Percentiles rank a stretch among this genome's conserved stretches.
Conservation (phyloP, 148 eudicot species). For the Vaccinium darrowii region DNA sequence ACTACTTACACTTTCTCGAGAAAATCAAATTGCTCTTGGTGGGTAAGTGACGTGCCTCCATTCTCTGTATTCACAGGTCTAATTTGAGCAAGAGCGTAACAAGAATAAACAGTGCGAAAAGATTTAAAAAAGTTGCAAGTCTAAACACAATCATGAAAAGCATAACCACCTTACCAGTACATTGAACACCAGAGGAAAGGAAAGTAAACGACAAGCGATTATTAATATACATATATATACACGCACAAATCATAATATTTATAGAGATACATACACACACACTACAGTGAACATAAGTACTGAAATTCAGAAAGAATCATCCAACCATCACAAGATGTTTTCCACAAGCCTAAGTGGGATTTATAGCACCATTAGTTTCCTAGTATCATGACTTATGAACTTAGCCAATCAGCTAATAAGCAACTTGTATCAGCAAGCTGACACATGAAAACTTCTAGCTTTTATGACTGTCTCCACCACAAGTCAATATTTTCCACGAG, state of each 20-base stretch:
- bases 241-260: too few relatives aligned
- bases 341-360: not conserved
- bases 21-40: constrained; percentile 56
- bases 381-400: not conserved
- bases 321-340: not conserved
- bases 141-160: not conserved
- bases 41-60: constrained; percentile 68
- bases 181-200: not conserved
- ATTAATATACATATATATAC: too few relatives aligned
- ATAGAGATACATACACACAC: too few relatives aligned
- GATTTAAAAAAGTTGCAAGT: not conserved
- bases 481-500: too few relatives aligned
- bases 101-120: not conserved
- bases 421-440: not conserved
- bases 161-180: not conserved
- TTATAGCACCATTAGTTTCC: not conserved
- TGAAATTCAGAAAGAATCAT: not conserved
- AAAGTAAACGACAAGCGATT: not conserved
- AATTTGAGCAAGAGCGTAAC: not conserved
- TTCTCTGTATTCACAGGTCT: constrained; percentile 44
- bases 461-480: not conserved
- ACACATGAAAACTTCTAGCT: not conserved
- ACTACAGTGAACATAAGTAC: not conserved
- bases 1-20: constrained; percentile 41
- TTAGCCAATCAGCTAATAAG: not conserved